phyloP scores from a whole-genome alignment of 139 green algal genomes.

The Chlorella vulgaris region DNA sequence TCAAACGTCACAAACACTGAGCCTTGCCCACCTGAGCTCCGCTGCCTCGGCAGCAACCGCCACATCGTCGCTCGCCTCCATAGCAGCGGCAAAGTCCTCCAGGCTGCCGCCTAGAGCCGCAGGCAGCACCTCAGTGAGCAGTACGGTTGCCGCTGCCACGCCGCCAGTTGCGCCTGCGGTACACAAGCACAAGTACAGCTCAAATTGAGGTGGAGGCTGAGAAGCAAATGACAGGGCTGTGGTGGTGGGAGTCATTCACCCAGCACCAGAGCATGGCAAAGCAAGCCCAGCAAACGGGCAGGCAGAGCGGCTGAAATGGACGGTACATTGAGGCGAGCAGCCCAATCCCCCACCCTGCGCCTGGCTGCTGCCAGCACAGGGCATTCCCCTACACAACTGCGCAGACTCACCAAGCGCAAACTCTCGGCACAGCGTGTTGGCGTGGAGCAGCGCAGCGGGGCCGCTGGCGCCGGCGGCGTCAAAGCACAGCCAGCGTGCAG shows the following conservation, averaged over 20 bases:
- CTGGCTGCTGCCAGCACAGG: too few relatives aligned
- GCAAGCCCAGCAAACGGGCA: too few relatives aligned
- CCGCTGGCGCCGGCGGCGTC: background rate
- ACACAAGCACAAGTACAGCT: too few relatives aligned
- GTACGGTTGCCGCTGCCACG: conserved; percentile 4
- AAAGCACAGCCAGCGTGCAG: conserved; percentile 51
- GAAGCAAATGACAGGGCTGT: too few relatives aligned
- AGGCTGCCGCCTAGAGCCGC: background rate
- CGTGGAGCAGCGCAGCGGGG: conserved; percentile 13
- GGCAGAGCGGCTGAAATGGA: too few relatives aligned
- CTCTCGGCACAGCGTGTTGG: conserved; percentile 48
- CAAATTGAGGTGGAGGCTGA: too few relatives aligned
- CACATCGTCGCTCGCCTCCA: background rate
- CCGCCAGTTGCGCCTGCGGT: conserved; percentile 25
- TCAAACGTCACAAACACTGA: background rate
- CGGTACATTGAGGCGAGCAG: too few relatives aligned
- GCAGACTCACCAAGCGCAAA: conserved; percentile 39
- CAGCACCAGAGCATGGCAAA: too few relatives aligned
- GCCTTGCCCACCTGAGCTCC: background rate
- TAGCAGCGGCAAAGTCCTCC: conserved; percentile 6
- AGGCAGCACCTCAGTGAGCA: conserved; percentile 46
- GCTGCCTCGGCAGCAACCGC: background rate
- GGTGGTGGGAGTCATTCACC: too few relatives aligned
- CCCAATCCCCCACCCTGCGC: too few relatives aligned
- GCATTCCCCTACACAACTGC: background rate